These are phyloP conservation scores for Skeletonema tropicum DNA, from an alignment of 108 stramenopile species.

Conservation along the genomic window DNA sequence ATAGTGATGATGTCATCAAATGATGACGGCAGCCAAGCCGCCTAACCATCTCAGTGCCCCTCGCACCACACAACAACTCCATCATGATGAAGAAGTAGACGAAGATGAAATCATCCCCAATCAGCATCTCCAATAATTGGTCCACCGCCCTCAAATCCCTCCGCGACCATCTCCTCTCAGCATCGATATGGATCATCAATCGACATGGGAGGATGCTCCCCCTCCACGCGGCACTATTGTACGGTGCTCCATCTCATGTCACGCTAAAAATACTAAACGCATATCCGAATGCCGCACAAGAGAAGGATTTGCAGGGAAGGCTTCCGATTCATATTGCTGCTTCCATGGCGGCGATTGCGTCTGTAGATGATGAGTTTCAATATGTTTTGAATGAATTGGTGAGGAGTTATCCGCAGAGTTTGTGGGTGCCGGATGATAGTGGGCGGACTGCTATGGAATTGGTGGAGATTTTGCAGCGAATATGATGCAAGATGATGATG, in stretches of 20 bases:
- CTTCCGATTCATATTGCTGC: not conserved
- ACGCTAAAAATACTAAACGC: not conserved
- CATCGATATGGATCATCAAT: not conserved
- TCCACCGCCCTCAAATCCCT: not conserved
- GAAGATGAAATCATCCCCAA: not conserved
- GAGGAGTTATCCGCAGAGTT: not conserved
- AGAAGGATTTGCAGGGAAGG: not conserved
- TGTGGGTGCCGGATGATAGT: not conserved
- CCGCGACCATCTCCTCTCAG: not conserved
- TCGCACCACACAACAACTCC: not conserved
- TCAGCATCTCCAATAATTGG: not conserved
- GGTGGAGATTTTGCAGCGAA: not conserved
- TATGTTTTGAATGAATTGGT: not conserved
- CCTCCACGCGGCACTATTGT: not conserved
- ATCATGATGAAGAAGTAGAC: not conserved
- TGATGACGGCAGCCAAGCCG: not conserved
- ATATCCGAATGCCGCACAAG: not conserved
- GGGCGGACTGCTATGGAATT: not conserved
- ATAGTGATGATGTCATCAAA: too few species aligned
- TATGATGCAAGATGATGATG: not conserved
- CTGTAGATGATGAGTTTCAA: not conserved
- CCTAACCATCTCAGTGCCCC: not conserved
- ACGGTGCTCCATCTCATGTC: not conserved
- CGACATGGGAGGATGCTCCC: not conserved
- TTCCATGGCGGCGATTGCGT: not conserved